Base-by-base conservation (phyloP, 352 stramenopile species). In the Globisporangium sylvaticum region DNA sequence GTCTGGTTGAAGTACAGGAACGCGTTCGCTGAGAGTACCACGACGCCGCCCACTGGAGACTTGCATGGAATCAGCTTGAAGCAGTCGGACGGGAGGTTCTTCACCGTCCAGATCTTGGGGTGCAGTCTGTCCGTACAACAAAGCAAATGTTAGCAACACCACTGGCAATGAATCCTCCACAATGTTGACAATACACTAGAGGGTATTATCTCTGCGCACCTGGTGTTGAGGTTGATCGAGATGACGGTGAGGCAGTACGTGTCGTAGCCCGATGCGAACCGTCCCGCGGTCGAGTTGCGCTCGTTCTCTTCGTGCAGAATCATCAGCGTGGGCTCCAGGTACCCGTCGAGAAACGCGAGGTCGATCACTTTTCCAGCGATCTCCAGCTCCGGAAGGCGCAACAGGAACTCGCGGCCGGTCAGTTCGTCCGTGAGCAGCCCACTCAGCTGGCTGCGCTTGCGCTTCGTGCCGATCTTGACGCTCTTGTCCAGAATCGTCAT, bases 1-100 rank as follows among this genome's bases (percentile, higher is more conserved):
- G 87, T 96, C 66, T 96, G 88, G 69, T 96, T 96, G 64, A 92
- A 96, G 61, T 96, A 96, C 15, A 96, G 67, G 32, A 96, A 81
- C 8, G 88, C 86, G 46, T 94, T 93, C 8, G 87, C 79, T 2
- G 86, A 89, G 24, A 94, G 73, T 14, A 96, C 79, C 4, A 96
- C 74, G 3, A 85, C 88, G 14, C 88, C 88, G 34, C 88, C 88
- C 1, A 96, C 72, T 0, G 88, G 87, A 25, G 81, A 78, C 63
- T 77, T 81, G 50, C 86, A 94, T 10, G 88, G 83, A 24, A 92
- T 86, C 14, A 96, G 66, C 1, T 76, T 70, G 62, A 93, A 92
- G 52, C 78, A 89, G 61, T 96, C 86, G 6, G 86, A 93, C 14
- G 88, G 88, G 1, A 96, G 72, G 20, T 91, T 91, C 60, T 90